phyloP scores from a whole-genome alignment of 2,329 filamentous ascomycete genomes.

The Ascochyta clinopodiicola region DNA sequence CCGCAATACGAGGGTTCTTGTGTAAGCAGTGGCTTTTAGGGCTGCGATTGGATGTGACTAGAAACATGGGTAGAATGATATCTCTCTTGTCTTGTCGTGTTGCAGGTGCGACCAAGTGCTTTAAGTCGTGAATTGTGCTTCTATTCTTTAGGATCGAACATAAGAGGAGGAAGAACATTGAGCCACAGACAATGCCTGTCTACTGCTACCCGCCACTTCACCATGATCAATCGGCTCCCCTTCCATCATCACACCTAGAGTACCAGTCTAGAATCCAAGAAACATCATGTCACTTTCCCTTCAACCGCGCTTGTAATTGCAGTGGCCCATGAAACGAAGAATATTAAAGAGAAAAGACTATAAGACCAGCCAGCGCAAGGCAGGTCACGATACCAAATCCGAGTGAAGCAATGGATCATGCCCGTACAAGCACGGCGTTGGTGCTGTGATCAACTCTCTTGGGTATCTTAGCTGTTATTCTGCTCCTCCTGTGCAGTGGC shows the following conservation, averaged over 20 bases:
- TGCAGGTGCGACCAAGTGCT: not conserved
- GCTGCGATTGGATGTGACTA: constrained; percentile 2
- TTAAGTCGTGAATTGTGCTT: constrained; percentile 17
- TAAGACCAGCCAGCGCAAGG: constrained; percentile 23
- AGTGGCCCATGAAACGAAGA: constrained; percentile 23
- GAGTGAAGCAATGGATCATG: constrained; percentile 21
- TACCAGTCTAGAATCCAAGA: constrained; percentile 13
- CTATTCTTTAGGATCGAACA: constrained; percentile 17
- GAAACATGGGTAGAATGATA: not conserved
- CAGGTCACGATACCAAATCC: constrained; percentile 20
- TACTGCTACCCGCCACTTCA: constrained; percentile 14
- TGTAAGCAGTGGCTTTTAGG: not conserved
- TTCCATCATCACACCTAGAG: constrained; percentile 5
- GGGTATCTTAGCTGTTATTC: constrained; percentile 39
- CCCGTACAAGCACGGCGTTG: constrained; percentile 19
- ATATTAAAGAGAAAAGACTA: constrained; percentile 25
- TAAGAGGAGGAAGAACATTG: constrained; percentile 14
- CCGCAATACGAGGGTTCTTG: not conserved
- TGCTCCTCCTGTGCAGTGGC: constrained; percentile 57
- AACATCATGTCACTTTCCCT: constrained; percentile 20
- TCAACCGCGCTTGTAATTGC: constrained; percentile 24
- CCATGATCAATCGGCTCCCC: constrained; percentile 9
- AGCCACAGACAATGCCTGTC: constrained; percentile 3
- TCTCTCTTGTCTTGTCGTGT: too few species aligned
- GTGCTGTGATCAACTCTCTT: constrained; percentile 10